A percentile compares a stretch with the other conserved stretches of the same genome.
These are phyloP conservation scores for Raffaelea arxii DNA, from an alignment of 2,329 filamentous ascomycete genomes.

Conservation along the genomic window DNA sequence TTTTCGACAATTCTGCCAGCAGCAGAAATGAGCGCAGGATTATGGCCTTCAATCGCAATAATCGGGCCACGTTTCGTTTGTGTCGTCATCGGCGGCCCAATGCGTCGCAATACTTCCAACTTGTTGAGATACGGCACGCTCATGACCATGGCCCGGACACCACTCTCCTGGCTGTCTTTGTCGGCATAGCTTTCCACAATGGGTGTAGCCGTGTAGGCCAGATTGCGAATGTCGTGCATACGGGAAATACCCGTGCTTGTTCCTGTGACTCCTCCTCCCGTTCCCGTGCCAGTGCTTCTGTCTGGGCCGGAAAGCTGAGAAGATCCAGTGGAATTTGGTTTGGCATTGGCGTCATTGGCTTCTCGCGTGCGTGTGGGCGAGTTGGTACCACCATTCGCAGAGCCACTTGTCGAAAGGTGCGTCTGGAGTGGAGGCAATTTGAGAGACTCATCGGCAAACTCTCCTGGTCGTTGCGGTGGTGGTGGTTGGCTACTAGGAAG, in stretches of 20 bases:
- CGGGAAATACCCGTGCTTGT: neutral
- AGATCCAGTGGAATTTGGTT: no score
- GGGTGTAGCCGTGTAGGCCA: conserved; percentile 7
- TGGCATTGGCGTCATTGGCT: no score
- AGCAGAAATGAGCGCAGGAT: conserved; percentile 36
- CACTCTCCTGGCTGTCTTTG: conserved; percentile 27
- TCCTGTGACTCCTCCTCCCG: neutral
- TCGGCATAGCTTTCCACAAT: neutral
- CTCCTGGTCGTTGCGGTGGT: conserved; percentile 3
- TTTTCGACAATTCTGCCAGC: conserved; percentile 57
- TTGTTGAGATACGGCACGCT: conserved; percentile 66
- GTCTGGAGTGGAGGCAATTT: conserved; percentile 45
- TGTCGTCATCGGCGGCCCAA: conserved; percentile 53
- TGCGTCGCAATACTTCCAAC: conserved; percentile 63
- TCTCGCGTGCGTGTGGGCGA: neutral
- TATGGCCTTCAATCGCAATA: conserved; percentile 73
- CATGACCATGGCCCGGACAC: conserved; percentile 63
- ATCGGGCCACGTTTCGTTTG: conserved; percentile 58
- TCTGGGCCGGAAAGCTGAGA: neutral
- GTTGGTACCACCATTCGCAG: conserved; percentile 4
- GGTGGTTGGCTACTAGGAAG: neutral
- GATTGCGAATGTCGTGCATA: conserved; percentile 3
- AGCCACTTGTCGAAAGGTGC: conserved; percentile 12
- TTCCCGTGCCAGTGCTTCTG: neutral
- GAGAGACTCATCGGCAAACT: conserved; percentile 35